Base-by-base conservation (phyloP, 208 protist species). In the Trypanosoma vivax region DNA sequence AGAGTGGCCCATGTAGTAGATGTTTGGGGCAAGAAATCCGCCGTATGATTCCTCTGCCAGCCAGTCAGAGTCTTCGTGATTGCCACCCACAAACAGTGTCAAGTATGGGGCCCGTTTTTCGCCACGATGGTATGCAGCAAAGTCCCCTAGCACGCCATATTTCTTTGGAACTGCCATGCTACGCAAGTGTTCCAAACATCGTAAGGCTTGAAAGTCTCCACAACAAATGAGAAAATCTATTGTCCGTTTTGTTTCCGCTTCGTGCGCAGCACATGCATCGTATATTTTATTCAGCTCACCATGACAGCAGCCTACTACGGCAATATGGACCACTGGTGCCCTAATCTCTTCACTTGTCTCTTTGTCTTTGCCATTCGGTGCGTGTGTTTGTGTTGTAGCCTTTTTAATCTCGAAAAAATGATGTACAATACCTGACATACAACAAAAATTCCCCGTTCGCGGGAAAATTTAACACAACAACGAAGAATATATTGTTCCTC, bases 71-170 rank as follows among this genome's bases (percentile, higher is more conserved):
- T 95, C 94, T 67, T 99, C 98, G 71, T 99, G 98, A 72, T 99
- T 99, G 38, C 98, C 98, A 18, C 98, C 98, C 41, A 99, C 83
- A 65, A 99, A 98, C 11, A 99, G 65, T 16, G 98, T 99, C 9
- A 98, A 74, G 14, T 98, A 90, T 9, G 97, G 97, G n/a, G 97
- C 97, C 13, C 40, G 30, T 41, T 68, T 65, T 37, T 89, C 63
- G 19, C 82, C 76, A 9, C 68, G 63, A 62, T 96, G 98, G 73
- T 99, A 99, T 41, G 96, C 80, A 58, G 94, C 81, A 64, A 99
- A 99, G 50, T 91, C 85, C 13, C 90, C 84, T 54, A 99, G 72
- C 5, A 37, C 38, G 25, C 88, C 77, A 69, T 97, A 99, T 63
- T 98, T 99, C 9, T 83, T 65, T 0, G 97, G 97, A 14, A 96